Conservation (phyloP, 192 early-diverging fungal species). For the Cladochytrium replicatum region DNA sequence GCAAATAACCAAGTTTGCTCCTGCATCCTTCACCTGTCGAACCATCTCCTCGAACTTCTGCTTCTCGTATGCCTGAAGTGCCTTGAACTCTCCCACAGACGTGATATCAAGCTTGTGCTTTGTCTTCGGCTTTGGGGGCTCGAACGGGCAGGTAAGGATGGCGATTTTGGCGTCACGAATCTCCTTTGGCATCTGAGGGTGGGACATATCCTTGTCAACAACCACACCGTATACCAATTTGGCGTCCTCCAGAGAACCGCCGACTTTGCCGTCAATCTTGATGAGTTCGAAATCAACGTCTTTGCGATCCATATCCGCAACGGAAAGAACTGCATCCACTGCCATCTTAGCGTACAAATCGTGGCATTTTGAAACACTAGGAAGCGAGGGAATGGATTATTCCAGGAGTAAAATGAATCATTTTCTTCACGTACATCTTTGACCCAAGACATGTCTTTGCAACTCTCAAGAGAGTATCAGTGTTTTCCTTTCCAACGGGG, state of each 20-base stretch:
- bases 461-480: constrained; percentile 77
- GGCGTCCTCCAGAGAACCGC: constrained; percentile 91
- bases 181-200: constrained; percentile 99
- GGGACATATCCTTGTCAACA: constrained; percentile 99
- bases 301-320: constrained; percentile 96
- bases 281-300: constrained; percentile 99
- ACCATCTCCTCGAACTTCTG: constrained; percentile 98
- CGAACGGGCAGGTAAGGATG: constrained; percentile 98
- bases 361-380: constrained; percentile 94
- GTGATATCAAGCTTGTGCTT: constrained; percentile 99
- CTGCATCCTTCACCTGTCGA: constrained; percentile 90
- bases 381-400: constrained; percentile 6
- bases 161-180: constrained; percentile 93
- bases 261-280: constrained; percentile 98
- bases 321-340: constrained; percentile 92
- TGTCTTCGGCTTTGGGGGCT: constrained; percentile 99
- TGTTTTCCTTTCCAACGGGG: constrained; percentile 71
- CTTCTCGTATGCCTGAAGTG: constrained; percentile 90
- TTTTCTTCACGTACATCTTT: constrained; percentile 71
- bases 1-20: constrained; percentile 96
- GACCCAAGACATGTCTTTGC: constrained; percentile 96
- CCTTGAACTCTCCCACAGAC: constrained; percentile 95
- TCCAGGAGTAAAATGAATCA: constrained; percentile 2
- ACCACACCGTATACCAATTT: constrained; percentile 92
- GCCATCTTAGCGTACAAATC: constrained; percentile 97